phyloP scores from a whole-genome alignment of 2,329 filamentous ascomycete species.

The Clonostachys sp. region DNA sequence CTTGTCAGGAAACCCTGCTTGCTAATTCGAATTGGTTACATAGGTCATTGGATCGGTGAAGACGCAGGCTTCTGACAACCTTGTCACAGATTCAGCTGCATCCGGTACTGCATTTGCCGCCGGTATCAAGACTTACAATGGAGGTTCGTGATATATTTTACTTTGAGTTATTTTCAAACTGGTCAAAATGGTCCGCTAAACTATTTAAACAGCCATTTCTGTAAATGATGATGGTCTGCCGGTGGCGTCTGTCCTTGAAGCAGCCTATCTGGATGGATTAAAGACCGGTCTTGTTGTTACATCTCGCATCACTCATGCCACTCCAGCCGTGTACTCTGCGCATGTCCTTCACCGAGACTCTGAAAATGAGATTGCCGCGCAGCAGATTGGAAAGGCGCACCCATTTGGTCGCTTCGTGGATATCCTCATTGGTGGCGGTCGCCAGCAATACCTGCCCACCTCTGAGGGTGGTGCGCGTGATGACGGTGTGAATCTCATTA shows the following conservation, averaged over 20 bases:
- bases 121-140: slow-evolving; percentile 15
- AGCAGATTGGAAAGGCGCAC: slow-evolving; percentile 13
- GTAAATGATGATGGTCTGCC: slow-evolving; percentile 12
- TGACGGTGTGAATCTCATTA: slow-evolving; percentile 11
- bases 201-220: slow-evolving; percentile 4
- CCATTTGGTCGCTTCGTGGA: slow-evolving; percentile 11
- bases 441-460: slow-evolving; percentile 11
- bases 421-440: slow-evolving; percentile 13
- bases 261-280: slow-evolving; percentile 12
- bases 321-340: slow-evolving; percentile 11
- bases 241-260: slow-evolving; percentile 14
- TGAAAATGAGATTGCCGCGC: slow-evolving; percentile 14
- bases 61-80: slow-evolving; percentile 11
- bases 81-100: slow-evolving; percentile 15
- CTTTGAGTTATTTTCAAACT: neutral
- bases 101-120: slow-evolving; percentile 14
- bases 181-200: neutral
- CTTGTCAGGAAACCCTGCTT: neutral
- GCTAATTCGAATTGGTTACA: neutral
- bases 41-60: slow-evolving; percentile 11
- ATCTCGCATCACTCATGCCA: slow-evolving; percentile 15
- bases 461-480: slow-evolving; percentile 8
- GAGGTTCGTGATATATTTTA: slow-evolving; percentile 2
- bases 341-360: slow-evolving; percentile 14
- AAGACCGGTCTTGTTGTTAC: slow-evolving; percentile 12